A percentile compares a stretch with the other conserved stretches of the same genome.
These are phyloP conservation scores for Corynespora cassiicola DNA, from an alignment of 2,329 filamentous ascomycete genomes.

Conservation along the genomic window DNA sequence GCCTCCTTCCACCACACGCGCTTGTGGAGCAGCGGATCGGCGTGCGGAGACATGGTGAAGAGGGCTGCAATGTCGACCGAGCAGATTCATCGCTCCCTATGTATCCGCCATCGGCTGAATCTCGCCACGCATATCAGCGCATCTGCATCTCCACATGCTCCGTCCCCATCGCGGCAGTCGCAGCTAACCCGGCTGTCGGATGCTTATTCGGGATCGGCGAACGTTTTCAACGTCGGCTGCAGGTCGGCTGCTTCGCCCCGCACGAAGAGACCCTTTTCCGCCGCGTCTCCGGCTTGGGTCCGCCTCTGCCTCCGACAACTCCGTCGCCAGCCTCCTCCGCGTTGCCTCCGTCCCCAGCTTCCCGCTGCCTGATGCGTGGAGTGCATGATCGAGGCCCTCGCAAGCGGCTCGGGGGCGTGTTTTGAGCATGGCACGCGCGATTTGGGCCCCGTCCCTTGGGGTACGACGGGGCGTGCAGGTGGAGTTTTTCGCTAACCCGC, in stretches of 20 bases:
- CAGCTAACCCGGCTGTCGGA: too few relatives aligned
- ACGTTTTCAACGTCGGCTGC: too few relatives aligned
- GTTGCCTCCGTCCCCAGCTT: neutral
- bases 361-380: neutral
- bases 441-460: neutral
- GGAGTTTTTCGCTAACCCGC: slow-evolving; percentile 25
- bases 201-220: too few relatives aligned
- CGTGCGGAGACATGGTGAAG: slow-evolving; percentile 29
- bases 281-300: slow-evolving; percentile 22
- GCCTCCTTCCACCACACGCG: slow-evolving; percentile 55
- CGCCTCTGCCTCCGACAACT: slow-evolving; percentile 13
- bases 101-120: slow-evolving; percentile 7
- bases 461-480: slow-evolving; percentile 15
- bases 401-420: slow-evolving; percentile 6
- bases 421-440: slow-evolving; percentile 11
- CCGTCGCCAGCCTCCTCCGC: slow-evolving; percentile 3
- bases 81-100: slow-evolving; percentile 6
- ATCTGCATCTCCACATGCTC: too few relatives aligned
- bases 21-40: slow-evolving; percentile 25
- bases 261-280: too few relatives aligned
- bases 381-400: too few relatives aligned
- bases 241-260: too few relatives aligned
- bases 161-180: slow-evolving; percentile 1
- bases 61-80: neutral
- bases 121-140: slow-evolving; percentile 3